These are phyloP conservation scores for Malania oleifera DNA, from an alignment of 164 flowering plant species.

Conservation along the genomic window DNA sequence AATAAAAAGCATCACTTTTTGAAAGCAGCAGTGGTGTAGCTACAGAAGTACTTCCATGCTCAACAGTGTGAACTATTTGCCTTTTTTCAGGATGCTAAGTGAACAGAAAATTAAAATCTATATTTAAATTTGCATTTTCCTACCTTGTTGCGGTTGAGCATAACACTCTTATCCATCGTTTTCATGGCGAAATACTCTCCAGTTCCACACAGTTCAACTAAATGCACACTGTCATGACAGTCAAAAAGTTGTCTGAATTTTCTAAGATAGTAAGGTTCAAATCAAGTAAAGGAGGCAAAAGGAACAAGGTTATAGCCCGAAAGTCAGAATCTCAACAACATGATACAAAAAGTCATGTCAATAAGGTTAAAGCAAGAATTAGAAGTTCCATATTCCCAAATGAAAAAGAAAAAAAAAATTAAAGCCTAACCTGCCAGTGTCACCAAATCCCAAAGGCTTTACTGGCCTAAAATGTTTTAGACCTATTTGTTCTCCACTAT, in stretches of 20 bases:
- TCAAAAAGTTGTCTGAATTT: constrained; percentile 1
- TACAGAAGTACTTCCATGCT: too few species aligned
- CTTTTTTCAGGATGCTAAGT: neutral
- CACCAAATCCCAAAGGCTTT: constrained; percentile 91
- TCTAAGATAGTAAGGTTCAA: neutral
- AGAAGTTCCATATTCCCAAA: too few species aligned
- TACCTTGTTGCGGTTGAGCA: constrained; percentile 99
- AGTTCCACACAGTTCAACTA: constrained; percentile 85
- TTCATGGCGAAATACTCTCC: constrained; percentile 93
- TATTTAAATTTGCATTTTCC: neutral
- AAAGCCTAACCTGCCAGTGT: constrained; percentile 86
- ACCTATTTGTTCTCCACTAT: constrained; percentile 74
- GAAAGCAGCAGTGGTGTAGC: too few species aligned
- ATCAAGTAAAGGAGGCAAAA: neutral
- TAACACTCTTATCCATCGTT: constrained; percentile 89
- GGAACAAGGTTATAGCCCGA: neutral
- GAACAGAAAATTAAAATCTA: neutral
- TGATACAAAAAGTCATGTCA: neutral
- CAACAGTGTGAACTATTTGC: too few species aligned
- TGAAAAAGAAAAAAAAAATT: neutral
- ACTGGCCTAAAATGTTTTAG: constrained; percentile 85
- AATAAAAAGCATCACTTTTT: too few species aligned
- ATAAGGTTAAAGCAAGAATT: too few species aligned
- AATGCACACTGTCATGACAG: constrained; percentile 70
- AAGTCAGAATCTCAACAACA: neutral